Base-by-base conservation (phyloP, 768 basidiomycete genomes). In the Rhizopogon vulgaris region DNA sequence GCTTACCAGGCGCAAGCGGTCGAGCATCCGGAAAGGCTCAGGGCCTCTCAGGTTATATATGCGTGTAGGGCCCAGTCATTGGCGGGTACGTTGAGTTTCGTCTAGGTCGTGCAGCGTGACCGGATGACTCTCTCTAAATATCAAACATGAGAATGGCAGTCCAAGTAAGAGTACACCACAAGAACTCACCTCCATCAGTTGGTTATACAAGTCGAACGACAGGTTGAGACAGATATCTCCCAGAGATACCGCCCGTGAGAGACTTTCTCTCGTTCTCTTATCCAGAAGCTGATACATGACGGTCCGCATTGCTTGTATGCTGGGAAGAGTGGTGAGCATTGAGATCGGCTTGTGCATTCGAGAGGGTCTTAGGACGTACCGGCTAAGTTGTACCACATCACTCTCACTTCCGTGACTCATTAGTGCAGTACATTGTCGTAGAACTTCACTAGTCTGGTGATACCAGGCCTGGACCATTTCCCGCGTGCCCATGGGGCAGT, bases 241-340 rank as follows among this genome's bases (percentile, higher is more conserved):
- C 14, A 46, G 45, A 34, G 45, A 46, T 2, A 46, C 45, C 3
- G 45, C 45, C 32, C 45, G 34, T 6, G 45, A 46, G 14, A 46
- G 45, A 15, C 45, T 46, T 10, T 46, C 45, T 24, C 32, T 46
- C 8, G 18, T 46, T 46, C 14, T 46, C 45, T 46, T 46, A 22
- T 46, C 45, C 14, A 46, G 18, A 22, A 46, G 45, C 14, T 46
- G 45, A 34, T 34, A 46, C 45, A 46, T 46, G 9, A 46, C 45
- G 14, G 45, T 46, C 22, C 45, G 30, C 30, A 46, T 46, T 24
- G 45, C 45, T 46, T 46, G 45, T 46, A 46, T 46, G 32, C 45
- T 46, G 6, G 3, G 14, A 12, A 9, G 6, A 34, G 12, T 12
- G 11, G 3, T 4, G 9, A 32, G 18, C 32, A 34, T 4, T 46